phyloP scores from a whole-genome alignment of 1,139 yeast genomes.

The Yamadazyma taylorii region DNA sequence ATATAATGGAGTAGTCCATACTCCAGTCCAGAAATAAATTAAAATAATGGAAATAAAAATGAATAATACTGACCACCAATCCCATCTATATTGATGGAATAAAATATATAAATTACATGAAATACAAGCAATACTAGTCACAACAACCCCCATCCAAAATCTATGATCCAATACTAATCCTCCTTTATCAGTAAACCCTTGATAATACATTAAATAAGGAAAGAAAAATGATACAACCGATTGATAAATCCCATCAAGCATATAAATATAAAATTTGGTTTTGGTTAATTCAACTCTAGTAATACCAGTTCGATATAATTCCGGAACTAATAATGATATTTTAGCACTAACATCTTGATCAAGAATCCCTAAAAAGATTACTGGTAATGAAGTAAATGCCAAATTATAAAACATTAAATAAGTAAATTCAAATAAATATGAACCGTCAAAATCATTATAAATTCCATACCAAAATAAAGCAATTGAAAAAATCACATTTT shows the following conservation, averaged over 20 bases:
- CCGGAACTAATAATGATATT: slow-evolving; percentile 86
- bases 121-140: slow-evolving; percentile 74
- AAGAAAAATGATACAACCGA: slow-evolving; percentile 82
- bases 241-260: slow-evolving; percentile 87
- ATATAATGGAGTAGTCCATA: slow-evolving; percentile 63
- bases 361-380: slow-evolving; percentile 82
- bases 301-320: slow-evolving; percentile 83
- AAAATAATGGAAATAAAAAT: slow-evolving; percentile 64
- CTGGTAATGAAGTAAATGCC: slow-evolving; percentile 94
- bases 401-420: slow-evolving; percentile 88
- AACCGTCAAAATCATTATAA: slow-evolving; percentile 81
- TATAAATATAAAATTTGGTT: slow-evolving; percentile 76
- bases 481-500: slow-evolving; percentile 84
- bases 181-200: slow-evolving; percentile 54
- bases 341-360: slow-evolving; percentile 91
- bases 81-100: slow-evolving; percentile 91
- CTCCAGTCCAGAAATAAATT: slow-evolving; percentile 85
- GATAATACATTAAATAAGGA: slow-evolving; percentile 67
- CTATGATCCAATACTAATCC: slow-evolving; percentile 81
- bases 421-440: slow-evolving; percentile 89
- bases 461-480: slow-evolving; percentile 94
- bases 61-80: slow-evolving; percentile 73
- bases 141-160: slow-evolving; percentile 80
- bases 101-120: slow-evolving; percentile 80
- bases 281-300: slow-evolving; percentile 79